phyloP scores from a whole-genome alignment of 805 yeast species.

The Lachancea fermentati region DNA sequence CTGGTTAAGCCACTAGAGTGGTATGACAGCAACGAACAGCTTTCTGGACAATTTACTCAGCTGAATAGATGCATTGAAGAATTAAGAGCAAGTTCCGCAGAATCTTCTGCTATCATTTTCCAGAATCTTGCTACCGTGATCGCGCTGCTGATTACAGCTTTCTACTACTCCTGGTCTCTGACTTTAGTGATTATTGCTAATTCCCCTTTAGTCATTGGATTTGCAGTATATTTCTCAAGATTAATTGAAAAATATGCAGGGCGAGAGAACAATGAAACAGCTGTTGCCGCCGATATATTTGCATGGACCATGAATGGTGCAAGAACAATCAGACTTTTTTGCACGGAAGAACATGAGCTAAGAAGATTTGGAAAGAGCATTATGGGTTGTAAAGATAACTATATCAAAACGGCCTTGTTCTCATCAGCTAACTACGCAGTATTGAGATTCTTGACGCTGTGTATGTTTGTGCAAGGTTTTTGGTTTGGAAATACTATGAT shows the following conservation, averaged over 20 bases:
- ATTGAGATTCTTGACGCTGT: slow-evolving; percentile 50
- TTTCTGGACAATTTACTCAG: slow-evolving; percentile 62
- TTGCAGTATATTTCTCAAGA: slow-evolving; percentile 47
- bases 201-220: slow-evolving; percentile 56
- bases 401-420: slow-evolving; percentile 40
- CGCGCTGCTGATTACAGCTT: slow-evolving; percentile 56
- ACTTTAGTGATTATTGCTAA: slow-evolving; percentile 73
- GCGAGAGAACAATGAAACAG: slow-evolving; percentile 51
- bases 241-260: slow-evolving; percentile 45
- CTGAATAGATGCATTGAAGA: slow-evolving; percentile 72
- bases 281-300: slow-evolving; percentile 52
- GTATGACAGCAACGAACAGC: slow-evolving; percentile 53
- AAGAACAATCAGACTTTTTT: slow-evolving; percentile 54
- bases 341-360: slow-evolving; percentile 50
- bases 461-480: slow-evolving; percentile 86
- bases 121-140: slow-evolving; percentile 49
- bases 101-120: slow-evolving; percentile 52
- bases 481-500: slow-evolving; percentile 83
- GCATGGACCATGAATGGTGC: slow-evolving; percentile 67
- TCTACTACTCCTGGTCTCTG: slow-evolving; percentile 78
- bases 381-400: slow-evolving; percentile 33
- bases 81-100: slow-evolving; percentile 59
- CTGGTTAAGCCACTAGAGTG: slow-evolving; percentile 44
- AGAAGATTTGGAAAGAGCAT: slow-evolving; percentile 35
- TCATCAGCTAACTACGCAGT: slow-evolving; percentile 50